phyloP scores from a whole-genome alignment of 2,329 filamentous ascomycete genomes.

The Chrysosporium queenslandicum region DNA sequence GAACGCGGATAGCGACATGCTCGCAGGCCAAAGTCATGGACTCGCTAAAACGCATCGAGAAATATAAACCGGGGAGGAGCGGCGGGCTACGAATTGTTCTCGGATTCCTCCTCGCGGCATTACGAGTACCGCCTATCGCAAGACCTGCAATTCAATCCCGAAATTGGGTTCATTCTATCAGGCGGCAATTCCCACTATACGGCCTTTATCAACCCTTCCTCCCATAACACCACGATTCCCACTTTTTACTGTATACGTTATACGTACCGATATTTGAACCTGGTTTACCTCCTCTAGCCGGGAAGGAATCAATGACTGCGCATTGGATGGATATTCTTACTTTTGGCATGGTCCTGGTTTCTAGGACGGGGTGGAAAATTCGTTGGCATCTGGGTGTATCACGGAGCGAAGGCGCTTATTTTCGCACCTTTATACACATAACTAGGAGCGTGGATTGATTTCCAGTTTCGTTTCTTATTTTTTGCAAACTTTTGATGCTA shows the following conservation, averaged over 20 bases:
- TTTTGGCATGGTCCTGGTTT: neutral
- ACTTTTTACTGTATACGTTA: neutral
- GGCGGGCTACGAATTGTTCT: neutral
- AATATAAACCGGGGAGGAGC: neutral
- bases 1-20: neutral
- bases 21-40: too few species aligned
- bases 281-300: neutral
- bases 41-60: neutral
- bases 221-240: neutral
- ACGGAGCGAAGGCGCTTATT: neutral
- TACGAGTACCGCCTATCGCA: too few species aligned
- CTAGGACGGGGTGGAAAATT: neutral
- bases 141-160: too few species aligned
- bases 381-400: neutral
- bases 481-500: too few species aligned
- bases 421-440: neutral
- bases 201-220: neutral
- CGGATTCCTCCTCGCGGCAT: too few species aligned
- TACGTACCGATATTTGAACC: neutral
- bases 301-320: neutral
- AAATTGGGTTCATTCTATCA: too few species aligned
- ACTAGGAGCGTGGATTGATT: neutral
- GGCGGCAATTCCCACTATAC: too few species aligned
- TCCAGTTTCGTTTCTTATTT: neutral
- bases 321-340: slow-evolving; percentile 2